These are phyloP conservation scores for Colletotrichum karsti DNA, from an alignment of 2,329 filamentous ascomycete genomes.

Conservation along the genomic window DNA sequence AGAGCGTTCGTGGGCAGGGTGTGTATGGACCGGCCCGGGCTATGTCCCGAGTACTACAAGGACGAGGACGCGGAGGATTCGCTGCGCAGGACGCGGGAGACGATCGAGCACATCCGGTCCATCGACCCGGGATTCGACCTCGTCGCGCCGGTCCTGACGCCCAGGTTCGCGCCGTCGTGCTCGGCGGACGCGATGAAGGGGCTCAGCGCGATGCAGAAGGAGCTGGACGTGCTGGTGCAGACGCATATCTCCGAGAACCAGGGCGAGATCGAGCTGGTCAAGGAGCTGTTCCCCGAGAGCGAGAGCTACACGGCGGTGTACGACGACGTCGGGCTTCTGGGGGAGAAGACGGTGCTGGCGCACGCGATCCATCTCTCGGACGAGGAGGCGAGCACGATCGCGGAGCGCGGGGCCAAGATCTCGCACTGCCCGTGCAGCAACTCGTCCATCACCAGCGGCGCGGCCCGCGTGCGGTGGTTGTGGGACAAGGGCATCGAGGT, in stretches of 20 bases:
- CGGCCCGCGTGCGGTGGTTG: slow-evolving; percentile 78
- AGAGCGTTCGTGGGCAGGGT: slow-evolving; percentile 90
- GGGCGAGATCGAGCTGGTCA: slow-evolving; percentile 77
- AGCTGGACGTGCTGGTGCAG: slow-evolving; percentile 76
- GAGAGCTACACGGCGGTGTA: slow-evolving; percentile 81
- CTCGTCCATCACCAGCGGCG: slow-evolving; percentile 80
- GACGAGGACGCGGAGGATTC: slow-evolving; percentile 72
- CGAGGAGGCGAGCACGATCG: slow-evolving; percentile 73
- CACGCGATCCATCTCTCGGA: slow-evolving; percentile 82
- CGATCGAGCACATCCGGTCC: slow-evolving; percentile 70
- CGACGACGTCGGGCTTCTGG: slow-evolving; percentile 76
- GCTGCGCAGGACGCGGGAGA: slow-evolving; percentile 62
- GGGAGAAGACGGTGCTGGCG: slow-evolving; percentile 79
- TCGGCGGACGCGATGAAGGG: slow-evolving; percentile 65
- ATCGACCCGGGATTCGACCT: slow-evolving; percentile 74
- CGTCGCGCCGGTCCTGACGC: slow-evolving; percentile 83
- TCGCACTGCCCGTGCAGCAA: slow-evolving; percentile 92
- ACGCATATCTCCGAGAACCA: slow-evolving; percentile 91
- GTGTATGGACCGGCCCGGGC: slow-evolving; percentile 82
- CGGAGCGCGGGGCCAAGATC: slow-evolving; percentile 69
- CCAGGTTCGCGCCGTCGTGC: slow-evolving; percentile 72
- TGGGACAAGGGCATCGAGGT: slow-evolving; percentile 80
- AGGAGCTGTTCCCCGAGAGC: slow-evolving; percentile 71
- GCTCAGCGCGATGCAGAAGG: slow-evolving; percentile 71
- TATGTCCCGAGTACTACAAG: slow-evolving; percentile 80